These are phyloP conservation scores for Botryosphaeria dothidea DNA, from an alignment of 2,329 filamentous ascomycete species.

Conservation along the genomic window DNA sequence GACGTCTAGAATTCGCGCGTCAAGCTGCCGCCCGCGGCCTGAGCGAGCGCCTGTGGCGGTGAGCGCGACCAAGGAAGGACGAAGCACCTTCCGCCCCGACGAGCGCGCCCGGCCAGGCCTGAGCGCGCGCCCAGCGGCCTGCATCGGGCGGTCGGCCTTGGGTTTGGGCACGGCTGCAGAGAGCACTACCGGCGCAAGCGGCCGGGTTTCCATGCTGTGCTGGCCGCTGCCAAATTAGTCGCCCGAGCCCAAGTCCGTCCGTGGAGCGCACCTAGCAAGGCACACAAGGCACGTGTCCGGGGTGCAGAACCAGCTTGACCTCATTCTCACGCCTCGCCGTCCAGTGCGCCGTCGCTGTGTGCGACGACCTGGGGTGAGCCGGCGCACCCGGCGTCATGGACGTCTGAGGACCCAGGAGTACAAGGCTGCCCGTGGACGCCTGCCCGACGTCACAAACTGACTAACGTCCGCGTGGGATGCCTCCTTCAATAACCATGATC, in stretches of 20 bases:
- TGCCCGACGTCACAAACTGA: slow-evolving; percentile 6
- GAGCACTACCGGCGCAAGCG: background rate
- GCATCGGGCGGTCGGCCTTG: background rate
- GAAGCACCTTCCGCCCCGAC: background rate
- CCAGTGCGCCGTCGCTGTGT: no score
- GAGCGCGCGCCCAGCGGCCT: background rate
- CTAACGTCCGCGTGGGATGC: slow-evolving; percentile 10
- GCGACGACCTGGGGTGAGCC: background rate
- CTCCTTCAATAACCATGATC: background rate
- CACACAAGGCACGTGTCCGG: background rate
- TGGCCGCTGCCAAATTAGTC: slow-evolving; percentile 16
- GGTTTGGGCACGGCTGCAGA: slow-evolving; percentile 16
- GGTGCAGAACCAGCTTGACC: background rate
- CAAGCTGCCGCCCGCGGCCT: background rate
- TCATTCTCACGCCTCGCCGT: background rate
- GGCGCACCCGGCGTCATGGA: background rate
- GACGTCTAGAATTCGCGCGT: slow-evolving; percentile 12
- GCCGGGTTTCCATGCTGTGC: slow-evolving; percentile 4
- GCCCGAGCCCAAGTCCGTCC: background rate
- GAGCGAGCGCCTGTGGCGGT: slow-evolving; percentile 14
- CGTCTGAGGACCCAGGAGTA: background rate
- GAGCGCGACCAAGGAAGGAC: background rate
- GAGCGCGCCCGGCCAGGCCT: background rate
- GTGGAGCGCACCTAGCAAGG: background rate
- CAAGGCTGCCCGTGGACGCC: background rate